Percentiles rank a stretch among this genome's conserved stretches.
phyloP scores from a whole-genome alignment of 169 alveolate species.

The Amoebophrya sp. region DNA sequence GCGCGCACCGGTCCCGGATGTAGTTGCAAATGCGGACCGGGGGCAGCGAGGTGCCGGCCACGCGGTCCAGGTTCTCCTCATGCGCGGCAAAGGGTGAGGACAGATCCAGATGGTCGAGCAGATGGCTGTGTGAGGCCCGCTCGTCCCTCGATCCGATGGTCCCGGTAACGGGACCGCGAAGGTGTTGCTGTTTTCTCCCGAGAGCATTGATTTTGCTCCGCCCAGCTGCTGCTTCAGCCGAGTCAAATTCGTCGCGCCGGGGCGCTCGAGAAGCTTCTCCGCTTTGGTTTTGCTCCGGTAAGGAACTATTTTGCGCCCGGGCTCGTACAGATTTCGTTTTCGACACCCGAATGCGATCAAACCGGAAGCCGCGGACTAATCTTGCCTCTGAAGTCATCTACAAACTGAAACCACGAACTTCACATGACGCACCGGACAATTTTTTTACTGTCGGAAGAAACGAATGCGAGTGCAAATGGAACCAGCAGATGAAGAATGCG shows the following conservation, averaged over 20 bases:
- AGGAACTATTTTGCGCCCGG: background rate
- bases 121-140: background rate
- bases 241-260: background rate
- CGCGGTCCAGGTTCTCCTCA: background rate
- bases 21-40: background rate
- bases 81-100: background rate
- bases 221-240: background rate
- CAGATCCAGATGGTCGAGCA: background rate
- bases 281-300: constrained; percentile 17
- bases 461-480: too few species aligned
- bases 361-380: background rate
- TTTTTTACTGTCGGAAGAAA: too few species aligned
- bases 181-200: background rate
- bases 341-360: background rate
- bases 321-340: background rate
- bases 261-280: constrained; percentile 23
- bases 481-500: too few species aligned
- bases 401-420: too few species aligned
- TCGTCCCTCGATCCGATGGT: constrained; percentile 28
- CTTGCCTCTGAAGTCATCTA: too few species aligned
- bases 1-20: background rate
- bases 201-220: background rate
- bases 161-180: constrained; percentile 21
- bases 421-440: too few species aligned
- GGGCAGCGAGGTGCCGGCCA: background rate